These are phyloP conservation scores for Jacaranda mimosifolia DNA, from an alignment of 257 asterid genomes.

Conservation along the genomic window DNA sequence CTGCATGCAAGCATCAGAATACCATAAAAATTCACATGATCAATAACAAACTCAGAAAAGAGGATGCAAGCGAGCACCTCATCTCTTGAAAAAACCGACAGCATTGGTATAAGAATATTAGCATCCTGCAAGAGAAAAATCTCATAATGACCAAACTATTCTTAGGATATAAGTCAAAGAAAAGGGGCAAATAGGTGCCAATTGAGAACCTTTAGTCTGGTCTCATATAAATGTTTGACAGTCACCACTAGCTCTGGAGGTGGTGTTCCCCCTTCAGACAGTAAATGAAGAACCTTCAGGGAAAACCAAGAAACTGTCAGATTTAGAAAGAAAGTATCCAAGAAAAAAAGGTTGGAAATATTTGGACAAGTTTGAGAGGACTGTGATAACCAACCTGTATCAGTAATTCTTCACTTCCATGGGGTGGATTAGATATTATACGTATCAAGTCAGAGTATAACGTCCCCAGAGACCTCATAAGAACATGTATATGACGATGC, in stretches of 20 bases:
- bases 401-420: slow-evolving; percentile 89
- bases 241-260: slow-evolving; percentile 77
- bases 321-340: slow-evolving; percentile 37
- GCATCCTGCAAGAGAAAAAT: slow-evolving; percentile 82
- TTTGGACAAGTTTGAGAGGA: slow-evolving; percentile 22
- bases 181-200: slow-evolving; percentile 14
- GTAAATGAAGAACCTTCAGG: slow-evolving; percentile 75
- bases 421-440: slow-evolving; percentile 89
- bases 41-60: slow-evolving; percentile 15
- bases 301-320: slow-evolving; percentile 38
- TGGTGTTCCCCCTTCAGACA: slow-evolving; percentile 87
- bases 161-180: slow-evolving; percentile 24
- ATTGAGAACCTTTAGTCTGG: slow-evolving; percentile 77
- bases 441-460: slow-evolving; percentile 77
- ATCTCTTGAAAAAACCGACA: slow-evolving; percentile 86
- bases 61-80: slow-evolving; percentile 64
- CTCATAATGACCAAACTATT: slow-evolving; percentile 34
- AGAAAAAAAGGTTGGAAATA: slow-evolving; percentile 30
- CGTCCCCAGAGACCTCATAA: slow-evolving; percentile 75
- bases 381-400: slow-evolving; percentile 63
- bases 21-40: slow-evolving; percentile 17
- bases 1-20: slow-evolving; percentile 18
- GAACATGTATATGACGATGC: slow-evolving; percentile 87
- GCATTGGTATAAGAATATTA: slow-evolving; percentile 84
- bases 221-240: slow-evolving; percentile 84